Evolutionary conservation across 768 basidiomycete genomes (phyloP), one percentile per base, ranked within the genome.

Genomic region (Leccinellum luteum): DNA sequence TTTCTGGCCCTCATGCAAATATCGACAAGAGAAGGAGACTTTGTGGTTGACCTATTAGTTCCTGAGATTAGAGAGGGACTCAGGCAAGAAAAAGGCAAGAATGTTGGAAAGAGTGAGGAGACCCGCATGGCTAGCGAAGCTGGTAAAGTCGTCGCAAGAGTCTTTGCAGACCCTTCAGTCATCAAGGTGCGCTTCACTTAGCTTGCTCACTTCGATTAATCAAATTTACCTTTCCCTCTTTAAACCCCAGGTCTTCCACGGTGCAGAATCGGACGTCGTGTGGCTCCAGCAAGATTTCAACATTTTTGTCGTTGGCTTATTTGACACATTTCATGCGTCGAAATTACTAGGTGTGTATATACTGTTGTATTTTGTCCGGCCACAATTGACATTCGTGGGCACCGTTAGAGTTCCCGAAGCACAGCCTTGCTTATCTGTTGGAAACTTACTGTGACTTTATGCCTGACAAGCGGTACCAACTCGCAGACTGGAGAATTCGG

Each of bases 201-300:
- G 12, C 23, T 30, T 21, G 8, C 6, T 50, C 7, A 45, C 4
- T 4, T 25, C 9, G 25, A 19, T 55, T n/a, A 30, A 13, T 51
- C 35, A 15, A 17, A 51, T 14, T 4, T 12, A 41, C 4, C 10
- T 17, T 57, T 45, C 17, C 51, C 30, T 3, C 52, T 27, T 15
- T 14, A 52, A 6, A 27, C 12, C 25, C 1, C 58, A 94, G 92
- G 89, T 96, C 7, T 86, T 99, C 60, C 97, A 98, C 72, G 96
- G 97, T 27, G 92, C 96, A 1, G 90, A 94, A 35, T 90, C 87
- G 58, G 97, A 99, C 69, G 87, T 98, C 44, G 76, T 94, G 6
- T 98, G 97, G 97, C 81, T 98, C 17, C 96, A 99, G 69, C 91
- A 94, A 72, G 89, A 98, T 69, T 95, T 98, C 69, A 91, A 91